A percentile compares a stretch with the other conserved stretches of the same genome.
Conservation (phyloP, 176 grass and related monocot species). For the Rhynchospora breviuscula region DNA sequence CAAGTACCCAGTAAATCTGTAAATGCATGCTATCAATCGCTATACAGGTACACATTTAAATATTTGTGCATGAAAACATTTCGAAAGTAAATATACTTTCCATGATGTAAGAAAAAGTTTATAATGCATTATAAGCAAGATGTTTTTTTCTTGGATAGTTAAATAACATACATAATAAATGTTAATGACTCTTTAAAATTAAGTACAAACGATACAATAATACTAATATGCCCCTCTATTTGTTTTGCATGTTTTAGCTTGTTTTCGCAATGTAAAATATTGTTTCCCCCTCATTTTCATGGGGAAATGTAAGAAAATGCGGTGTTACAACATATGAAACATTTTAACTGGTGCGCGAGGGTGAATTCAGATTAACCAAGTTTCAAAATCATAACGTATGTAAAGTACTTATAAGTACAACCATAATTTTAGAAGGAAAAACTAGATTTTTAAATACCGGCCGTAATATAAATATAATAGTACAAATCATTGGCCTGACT, state of each 20-base stretch:
- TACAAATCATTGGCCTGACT: too few species aligned
- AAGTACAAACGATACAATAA: too few species aligned
- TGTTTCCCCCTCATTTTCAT: neutral
- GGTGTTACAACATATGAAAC: neutral
- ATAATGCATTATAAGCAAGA: too few species aligned
- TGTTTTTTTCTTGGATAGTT: too few species aligned
- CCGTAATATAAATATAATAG: too few species aligned
- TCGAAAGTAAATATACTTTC: neutral
- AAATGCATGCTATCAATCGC: neutral
- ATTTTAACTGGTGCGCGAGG: neutral
- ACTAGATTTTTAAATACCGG: neutral
- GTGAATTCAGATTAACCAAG: neutral
- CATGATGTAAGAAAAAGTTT: too few species aligned
- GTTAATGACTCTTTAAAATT: too few species aligned
- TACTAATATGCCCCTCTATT: too few species aligned
- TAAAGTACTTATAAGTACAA: neutral
- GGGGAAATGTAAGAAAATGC: neutral
- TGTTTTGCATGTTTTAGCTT: neutral
- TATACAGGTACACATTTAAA: neutral
- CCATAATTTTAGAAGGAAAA: neutral
- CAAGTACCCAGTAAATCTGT: neutral
- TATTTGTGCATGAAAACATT: neutral
- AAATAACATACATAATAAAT: too few species aligned
- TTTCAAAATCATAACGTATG: neutral
- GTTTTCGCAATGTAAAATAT: neutral